Evolutionary conservation across 2,329 filamentous ascomycete genomes (phyloP), one percentile per base, ranked within the genome.

Genomic region (Aspergillus fijiensis): DNA sequence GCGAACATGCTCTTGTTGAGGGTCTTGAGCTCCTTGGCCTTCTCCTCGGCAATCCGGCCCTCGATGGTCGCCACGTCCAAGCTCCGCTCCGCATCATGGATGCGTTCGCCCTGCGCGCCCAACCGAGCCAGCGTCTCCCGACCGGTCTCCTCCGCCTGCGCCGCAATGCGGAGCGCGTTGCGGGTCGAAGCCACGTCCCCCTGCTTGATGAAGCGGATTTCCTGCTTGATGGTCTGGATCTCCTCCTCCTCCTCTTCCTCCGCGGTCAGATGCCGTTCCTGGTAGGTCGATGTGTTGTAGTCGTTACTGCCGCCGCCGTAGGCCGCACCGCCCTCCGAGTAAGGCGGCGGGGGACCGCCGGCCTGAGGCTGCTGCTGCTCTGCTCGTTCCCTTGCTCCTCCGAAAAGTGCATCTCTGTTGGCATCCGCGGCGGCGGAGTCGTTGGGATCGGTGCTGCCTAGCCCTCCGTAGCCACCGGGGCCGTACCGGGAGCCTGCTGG

Each of bases 1-100:
- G 91, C 90, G 71, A 96, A 96, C 92, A 97, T 96, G 79, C 89
- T 92, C 63, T 89, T 83, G 76, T 97, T 96, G 53, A 96, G 81
- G 1, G 86, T 91, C 79, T 94, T 94, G 42, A 97, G 80, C 72
- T 96, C 92, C 51, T 87, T 85, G 1, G 92, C 89, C 68, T 91
- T 90, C 66, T 93, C 91, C 67, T 92, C 88, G 0, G 91, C 90
- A 60, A 90, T 80, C 60, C 87, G 85, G 68, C 90, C 91, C 72
- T 92, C 88, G 64, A 88, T 89, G n/a, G 85, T 79, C 4, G 92
- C 89, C 65, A 91, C 81, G 68, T 96, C 91, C 59, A 97, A 82
- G 69, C 94, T 92, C 75, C 86, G 86, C 75, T 96, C 91, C 0
- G 89, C 91, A 70, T 93, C 91, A 72, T 93, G 86, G 58, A 96